Conservation (phyloP, 176 grass and related monocot species). For the Carex littledalei region DNA sequence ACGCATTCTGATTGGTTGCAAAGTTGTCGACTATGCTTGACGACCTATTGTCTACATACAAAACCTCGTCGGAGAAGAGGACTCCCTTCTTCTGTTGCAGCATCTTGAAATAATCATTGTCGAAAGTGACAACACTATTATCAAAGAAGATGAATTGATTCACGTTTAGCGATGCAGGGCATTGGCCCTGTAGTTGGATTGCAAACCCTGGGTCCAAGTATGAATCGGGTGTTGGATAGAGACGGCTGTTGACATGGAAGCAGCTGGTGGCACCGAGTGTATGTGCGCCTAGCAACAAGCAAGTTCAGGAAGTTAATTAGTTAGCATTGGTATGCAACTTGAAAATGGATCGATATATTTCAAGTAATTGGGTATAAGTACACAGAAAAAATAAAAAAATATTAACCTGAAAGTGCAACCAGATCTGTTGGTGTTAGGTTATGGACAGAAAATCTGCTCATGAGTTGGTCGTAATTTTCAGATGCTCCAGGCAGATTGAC, state of each 20-base stretch:
- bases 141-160: conserved; percentile 55
- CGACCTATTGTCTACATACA: conserved; percentile 32
- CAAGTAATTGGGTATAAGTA: background rate
- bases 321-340: background rate
- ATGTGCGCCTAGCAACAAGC: conserved; percentile 35
- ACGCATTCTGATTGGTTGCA: conserved; percentile 32
- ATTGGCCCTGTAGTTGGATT: conserved; percentile 33
- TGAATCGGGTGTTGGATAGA: conserved; percentile 37
- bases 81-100: conserved; percentile 41
- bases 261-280: conserved; percentile 72
- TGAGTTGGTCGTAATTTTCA: conserved; percentile 27
- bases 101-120: conserved; percentile 56
- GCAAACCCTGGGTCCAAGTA: conserved; percentile 28
- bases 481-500: conserved; percentile 27
- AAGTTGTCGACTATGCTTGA: conserved; percentile 26
- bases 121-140: conserved; percentile 45
- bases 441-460: conserved; percentile 24
- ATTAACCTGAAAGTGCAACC: conserved; percentile 44
- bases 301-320: background rate
- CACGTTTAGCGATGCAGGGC: conserved; percentile 30
- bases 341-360: background rate
- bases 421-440: conserved; percentile 29
- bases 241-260: conserved; percentile 39
- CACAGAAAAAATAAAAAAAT: background rate
- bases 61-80: conserved; percentile 52